Evolutionary conservation across 208 protist species (phyloP).

Genomic region (Blechomonas ayalai): DNA sequence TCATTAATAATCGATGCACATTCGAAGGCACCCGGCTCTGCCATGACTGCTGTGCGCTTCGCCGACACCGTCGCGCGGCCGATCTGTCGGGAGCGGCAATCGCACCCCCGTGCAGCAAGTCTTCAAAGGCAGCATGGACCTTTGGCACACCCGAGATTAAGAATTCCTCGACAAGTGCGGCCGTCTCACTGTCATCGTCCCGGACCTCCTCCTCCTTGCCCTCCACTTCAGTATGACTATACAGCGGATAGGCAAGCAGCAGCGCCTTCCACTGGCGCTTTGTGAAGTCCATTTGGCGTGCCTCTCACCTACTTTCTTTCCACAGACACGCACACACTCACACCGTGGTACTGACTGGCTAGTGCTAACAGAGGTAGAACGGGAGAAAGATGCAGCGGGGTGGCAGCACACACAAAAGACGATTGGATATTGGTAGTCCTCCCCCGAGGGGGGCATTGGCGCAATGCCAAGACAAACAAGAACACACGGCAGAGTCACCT

Average conservation of each 20-base stretch:
- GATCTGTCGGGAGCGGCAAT: background rate
- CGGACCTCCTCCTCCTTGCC: background rate
- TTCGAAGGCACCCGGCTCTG: conserved; percentile 15
- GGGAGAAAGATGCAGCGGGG: no score
- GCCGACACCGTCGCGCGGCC: background rate
- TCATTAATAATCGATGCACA: no score
- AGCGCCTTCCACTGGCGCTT: conserved; percentile 36
- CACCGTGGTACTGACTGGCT: no score
- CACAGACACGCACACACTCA: background rate
- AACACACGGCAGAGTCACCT: no score
- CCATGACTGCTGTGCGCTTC: background rate
- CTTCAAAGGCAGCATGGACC: conserved; percentile 9
- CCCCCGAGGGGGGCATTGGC: no score
- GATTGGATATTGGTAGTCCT: no score
- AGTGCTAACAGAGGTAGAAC: no score
- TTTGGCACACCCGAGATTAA: conserved; percentile 14
- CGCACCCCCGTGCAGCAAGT: conserved; percentile 7
- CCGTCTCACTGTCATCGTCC: background rate
- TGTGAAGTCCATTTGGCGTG: conserved; percentile 5
- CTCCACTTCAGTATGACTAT: background rate
- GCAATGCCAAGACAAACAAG: no score
- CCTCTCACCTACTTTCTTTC: background rate
- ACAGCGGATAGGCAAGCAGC: conserved; percentile 27
- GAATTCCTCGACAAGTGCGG: background rate
- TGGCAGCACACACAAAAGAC: no score